A percentile compares a stretch with the other conserved stretches of the same genome.
Evolutionary conservation across 139 green algal species (phyloP).

Genomic region (Coccomyxa sp.): DNA sequence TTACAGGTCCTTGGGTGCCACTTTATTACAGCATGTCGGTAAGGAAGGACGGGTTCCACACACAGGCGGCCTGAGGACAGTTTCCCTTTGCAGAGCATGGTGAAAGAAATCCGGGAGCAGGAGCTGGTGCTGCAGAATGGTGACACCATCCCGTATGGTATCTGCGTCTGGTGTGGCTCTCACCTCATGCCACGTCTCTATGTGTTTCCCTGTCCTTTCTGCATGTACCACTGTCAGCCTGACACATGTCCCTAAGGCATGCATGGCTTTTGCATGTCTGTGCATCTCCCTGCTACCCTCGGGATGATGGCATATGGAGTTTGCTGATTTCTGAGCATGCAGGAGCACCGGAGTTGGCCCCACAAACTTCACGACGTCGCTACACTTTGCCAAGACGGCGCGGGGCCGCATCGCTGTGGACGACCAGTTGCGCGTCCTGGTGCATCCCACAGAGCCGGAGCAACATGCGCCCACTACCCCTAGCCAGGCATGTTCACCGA

Average conservation of each 20-base stretch:
- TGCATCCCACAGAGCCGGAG: slow-evolving; percentile 13
- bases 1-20: too few species aligned
- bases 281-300: too few species aligned
- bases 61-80: not conserved
- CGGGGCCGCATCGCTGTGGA: slow-evolving; percentile 51
- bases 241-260: not conserved
- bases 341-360: slow-evolving; percentile 40
- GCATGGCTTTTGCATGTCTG: too few species aligned
- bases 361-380: slow-evolving; percentile 67
- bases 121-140: slow-evolving; percentile 64
- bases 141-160: slow-evolving; percentile 65
- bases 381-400: slow-evolving; percentile 75
- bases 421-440: slow-evolving; percentile 51
- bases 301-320: too few species aligned
- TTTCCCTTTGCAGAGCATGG: slow-evolving; percentile 45
- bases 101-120: slow-evolving; percentile 46
- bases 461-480: not conserved
- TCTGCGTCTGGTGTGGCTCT: slow-evolving; percentile 76
- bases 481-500: not conserved
- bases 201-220: not conserved
- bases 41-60: too few species aligned
- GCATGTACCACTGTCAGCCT: not conserved
- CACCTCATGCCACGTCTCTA: not conserved
- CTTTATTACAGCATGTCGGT: too few species aligned
- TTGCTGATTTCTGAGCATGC: too few species aligned